Conservation (phyloP, 148 eudicot genomes). For the Camellia granthamiana region DNA sequence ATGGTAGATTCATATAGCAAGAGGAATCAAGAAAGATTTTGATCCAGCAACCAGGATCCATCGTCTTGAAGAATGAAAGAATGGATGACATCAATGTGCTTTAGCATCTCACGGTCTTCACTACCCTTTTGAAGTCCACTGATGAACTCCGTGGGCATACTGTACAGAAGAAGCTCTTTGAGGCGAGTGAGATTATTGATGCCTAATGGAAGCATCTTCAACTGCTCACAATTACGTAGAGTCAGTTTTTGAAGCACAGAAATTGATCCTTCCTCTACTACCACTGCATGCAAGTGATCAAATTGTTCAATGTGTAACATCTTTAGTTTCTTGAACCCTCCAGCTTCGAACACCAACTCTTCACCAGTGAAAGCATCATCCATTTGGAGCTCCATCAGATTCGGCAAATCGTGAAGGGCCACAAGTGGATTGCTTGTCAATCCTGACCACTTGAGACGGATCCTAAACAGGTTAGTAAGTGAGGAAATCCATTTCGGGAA, state of each 20-base stretch:
- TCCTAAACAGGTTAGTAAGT: conserved; percentile 16
- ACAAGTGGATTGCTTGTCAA: conserved; percentile 17
- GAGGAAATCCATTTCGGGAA: conserved; percentile 20
- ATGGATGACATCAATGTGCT: conserved; percentile 1
- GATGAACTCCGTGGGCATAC: conserved; percentile 18
- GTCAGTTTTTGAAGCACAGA: conserved; percentile 19
- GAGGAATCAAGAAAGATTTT: background rate
- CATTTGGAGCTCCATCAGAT: conserved; percentile 31
- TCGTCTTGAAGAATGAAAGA: background rate
- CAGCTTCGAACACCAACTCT: conserved; percentile 20
- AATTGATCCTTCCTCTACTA: conserved; percentile 16
- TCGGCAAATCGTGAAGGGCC: conserved; percentile 26
- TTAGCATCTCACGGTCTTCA: background rate
- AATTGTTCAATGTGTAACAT: conserved; percentile 19
- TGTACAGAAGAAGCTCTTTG: conserved; percentile 16
- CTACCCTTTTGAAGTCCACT: background rate
- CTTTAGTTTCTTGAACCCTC: conserved; percentile 34
- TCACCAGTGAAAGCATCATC: conserved; percentile 26
- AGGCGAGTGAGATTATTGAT: conserved; percentile 15
- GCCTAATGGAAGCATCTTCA: conserved; percentile 16
- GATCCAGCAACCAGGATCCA: background rate
- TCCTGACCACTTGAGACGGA: conserved; percentile 25
- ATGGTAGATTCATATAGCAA: too few species aligned
- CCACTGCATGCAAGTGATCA: conserved; percentile 14
- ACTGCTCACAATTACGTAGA: background rate